Percentiles rank a stretch among this genome's conserved stretches.
Conservation (phyloP, 2,329 filamentous ascomycete genomes). For the Dactylellina cionopaga region DNA sequence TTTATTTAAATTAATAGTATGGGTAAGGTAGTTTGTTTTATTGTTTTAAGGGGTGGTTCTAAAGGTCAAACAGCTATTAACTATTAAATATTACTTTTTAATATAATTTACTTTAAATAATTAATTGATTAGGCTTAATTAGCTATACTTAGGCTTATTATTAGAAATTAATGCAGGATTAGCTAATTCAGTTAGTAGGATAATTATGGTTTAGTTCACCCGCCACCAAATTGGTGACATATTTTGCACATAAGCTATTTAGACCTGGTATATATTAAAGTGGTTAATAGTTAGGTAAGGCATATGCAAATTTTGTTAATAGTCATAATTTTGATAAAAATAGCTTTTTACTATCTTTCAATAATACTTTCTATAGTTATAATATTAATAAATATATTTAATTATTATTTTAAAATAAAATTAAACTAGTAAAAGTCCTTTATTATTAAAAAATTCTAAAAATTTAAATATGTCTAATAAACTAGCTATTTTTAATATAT, state of each 20-base stretch:
- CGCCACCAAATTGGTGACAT: background rate
- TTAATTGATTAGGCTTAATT: background rate
- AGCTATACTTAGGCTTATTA: background rate
- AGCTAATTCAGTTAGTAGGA: background rate
- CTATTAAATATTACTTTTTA: no score
- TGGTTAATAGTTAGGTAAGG: background rate
- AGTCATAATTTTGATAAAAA: background rate
- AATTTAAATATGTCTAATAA: background rate
- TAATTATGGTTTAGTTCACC: background rate
- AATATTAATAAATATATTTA: background rate
- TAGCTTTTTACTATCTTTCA: background rate
- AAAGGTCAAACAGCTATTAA: no score
- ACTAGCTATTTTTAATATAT: background rate
- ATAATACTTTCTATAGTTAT: background rate
- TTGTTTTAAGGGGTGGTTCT: background rate
- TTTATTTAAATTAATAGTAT: background rate
- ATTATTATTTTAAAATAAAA: background rate
- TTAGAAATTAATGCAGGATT: background rate
- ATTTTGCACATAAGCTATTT: conserved; percentile 2
- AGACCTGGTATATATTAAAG: background rate
- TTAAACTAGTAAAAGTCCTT: background rate
- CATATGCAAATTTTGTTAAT: background rate
- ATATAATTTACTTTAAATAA: background rate
- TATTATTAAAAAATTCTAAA: background rate
- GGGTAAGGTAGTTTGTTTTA: background rate